phyloP scores from a whole-genome alignment of 768 basidiomycete genomes.

The Hericium erinaceus region DNA sequence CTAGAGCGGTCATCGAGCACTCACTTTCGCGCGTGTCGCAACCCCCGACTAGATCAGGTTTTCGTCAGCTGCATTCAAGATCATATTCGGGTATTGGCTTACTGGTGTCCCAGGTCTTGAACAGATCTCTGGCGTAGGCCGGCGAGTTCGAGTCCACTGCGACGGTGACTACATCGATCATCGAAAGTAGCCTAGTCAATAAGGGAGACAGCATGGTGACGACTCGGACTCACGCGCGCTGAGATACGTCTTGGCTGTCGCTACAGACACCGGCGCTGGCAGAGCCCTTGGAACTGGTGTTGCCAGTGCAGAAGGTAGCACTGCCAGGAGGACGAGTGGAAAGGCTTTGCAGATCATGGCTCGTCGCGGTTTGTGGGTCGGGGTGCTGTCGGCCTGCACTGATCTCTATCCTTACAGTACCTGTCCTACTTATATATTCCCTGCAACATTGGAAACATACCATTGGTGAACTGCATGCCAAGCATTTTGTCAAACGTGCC shows the following conservation, averaged over 20 bases:
- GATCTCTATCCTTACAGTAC: too few relatives aligned
- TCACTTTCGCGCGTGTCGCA: constrained; percentile 46
- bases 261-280: constrained; percentile 13
- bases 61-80: neutral
- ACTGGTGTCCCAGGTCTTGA: constrained; percentile 44
- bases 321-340: too few relatives aligned
- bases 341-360: too few relatives aligned
- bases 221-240: constrained; percentile 11
- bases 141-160: constrained; percentile 33
- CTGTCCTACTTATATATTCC: too few relatives aligned
- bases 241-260: constrained; percentile 17
- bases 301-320: neutral
- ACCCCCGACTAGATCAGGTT: constrained; percentile 31
- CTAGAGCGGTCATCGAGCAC: constrained; percentile 5
- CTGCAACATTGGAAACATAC: too few relatives aligned
- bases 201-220: too few relatives aligned
- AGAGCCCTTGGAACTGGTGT: constrained; percentile 12
- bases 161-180: constrained; percentile 23
- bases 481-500: too few relatives aligned
- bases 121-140: constrained; percentile 30
- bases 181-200: too few relatives aligned
- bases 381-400: too few relatives aligned
- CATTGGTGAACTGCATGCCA: too few relatives aligned
- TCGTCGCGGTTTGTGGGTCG: too few relatives aligned
- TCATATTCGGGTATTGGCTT: constrained; percentile 9